Evolutionary conservation across 768 basidiomycete genomes (phyloP).

Genomic region (button mushroom (Agaricus bisporus)): DNA sequence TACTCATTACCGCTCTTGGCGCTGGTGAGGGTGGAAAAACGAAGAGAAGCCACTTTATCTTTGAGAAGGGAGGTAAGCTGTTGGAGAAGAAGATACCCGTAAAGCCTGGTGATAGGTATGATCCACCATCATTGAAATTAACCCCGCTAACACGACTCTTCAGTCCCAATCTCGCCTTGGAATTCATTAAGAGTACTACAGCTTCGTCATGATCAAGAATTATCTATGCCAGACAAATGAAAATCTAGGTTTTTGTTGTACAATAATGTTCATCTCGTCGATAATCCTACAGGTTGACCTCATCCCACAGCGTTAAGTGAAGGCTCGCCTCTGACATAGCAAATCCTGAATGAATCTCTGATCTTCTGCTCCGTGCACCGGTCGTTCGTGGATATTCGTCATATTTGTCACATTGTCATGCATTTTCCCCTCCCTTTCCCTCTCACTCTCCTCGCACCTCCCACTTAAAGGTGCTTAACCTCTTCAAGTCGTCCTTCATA

Average conservation of each 20-base stretch:
- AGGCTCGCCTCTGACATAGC: too few species aligned
- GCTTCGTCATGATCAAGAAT: not conserved
- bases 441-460: too few species aligned
- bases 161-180: slow-evolving; percentile 5
- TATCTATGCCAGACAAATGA: not conserved
- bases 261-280: not conserved
- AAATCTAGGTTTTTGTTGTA: not conserved
- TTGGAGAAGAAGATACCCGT: slow-evolving; percentile 82
- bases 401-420: too few species aligned
- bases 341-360: too few species aligned
- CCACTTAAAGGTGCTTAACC: not conserved
- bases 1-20: slow-evolving; percentile 75
- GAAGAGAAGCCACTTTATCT: slow-evolving; percentile 91
- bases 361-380: too few species aligned
- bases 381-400: too few species aligned
- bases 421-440: too few species aligned
- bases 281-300: not conserved
- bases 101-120: slow-evolving; percentile 78
- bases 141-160: not conserved
- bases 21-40: slow-evolving; percentile 77
- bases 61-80: slow-evolving; percentile 86
- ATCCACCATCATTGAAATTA: not conserved
- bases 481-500: not conserved
- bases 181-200: not conserved
- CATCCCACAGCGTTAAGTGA: not conserved